Evolutionary conservation across 2,329 filamentous ascomycete species (phyloP).

Genomic region (Alternaria sp.): DNA sequence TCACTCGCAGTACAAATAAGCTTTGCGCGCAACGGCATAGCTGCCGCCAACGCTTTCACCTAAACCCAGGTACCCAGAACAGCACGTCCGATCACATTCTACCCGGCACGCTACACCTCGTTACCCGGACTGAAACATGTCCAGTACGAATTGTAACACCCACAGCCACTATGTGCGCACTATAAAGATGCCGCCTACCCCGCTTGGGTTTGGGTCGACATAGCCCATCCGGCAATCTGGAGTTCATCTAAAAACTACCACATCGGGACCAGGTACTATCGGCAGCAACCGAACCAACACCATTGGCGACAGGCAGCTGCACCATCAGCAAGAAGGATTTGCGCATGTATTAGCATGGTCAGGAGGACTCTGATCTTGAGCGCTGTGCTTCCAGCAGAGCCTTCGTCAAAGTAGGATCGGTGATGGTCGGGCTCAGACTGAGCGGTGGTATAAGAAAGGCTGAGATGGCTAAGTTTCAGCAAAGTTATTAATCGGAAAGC

Average conservation of each 20-base stretch:
- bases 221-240: slow-evolving; percentile 12
- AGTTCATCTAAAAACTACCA: slow-evolving; percentile 9
- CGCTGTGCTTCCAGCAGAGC: background rate
- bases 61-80: background rate
- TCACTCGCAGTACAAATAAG: background rate
- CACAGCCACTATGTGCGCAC: background rate
- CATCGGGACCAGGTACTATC: background rate
- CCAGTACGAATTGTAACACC: background rate
- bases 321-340: background rate
- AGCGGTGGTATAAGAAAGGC: background rate
- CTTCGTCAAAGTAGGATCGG: background rate
- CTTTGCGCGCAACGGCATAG: background rate
- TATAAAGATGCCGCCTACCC: background rate
- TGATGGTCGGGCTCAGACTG: background rate
- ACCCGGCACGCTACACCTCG: background rate
- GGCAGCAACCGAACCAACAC: background rate
- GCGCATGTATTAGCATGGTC: background rate
- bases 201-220: background rate
- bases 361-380: background rate
- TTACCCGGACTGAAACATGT: background rate
- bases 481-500: background rate
- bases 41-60: background rate
- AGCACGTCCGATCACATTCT: background rate
- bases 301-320: background rate
- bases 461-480: background rate